Evolutionary conservation across 371 early-diverging fungal genomes (phyloP), one percentile per base, ranked within the genome.

Genomic region (Capillidium heterosporum): DNA sequence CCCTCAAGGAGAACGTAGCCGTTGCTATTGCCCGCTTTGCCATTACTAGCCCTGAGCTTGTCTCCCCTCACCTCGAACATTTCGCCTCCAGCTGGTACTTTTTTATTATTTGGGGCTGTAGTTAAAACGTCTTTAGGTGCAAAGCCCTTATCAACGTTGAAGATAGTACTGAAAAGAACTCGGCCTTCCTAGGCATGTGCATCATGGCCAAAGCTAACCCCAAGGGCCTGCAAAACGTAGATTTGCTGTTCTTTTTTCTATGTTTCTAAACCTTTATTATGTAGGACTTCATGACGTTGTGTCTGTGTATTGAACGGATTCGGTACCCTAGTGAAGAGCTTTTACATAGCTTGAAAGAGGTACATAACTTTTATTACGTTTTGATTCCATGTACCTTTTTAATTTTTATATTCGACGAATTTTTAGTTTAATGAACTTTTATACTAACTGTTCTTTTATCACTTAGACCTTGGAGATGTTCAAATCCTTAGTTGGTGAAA

Each of bases 21-120:
- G 91, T 96, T 60, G 87, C 94, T 23, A 77, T 93, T 48, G 95
- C 95, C 23, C 83, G 97, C 41, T 65, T 96, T 28, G 95, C 94
- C 17, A 63, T 81, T 19, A 85, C 85, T 1, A 81, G 77, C 65
- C 89, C 97, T n/a, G 68, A 70, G 23, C 52, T 78, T 23, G 83
- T 93, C 26, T 84, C 89, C 53, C 84, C 82, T 49, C 81, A 84
- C 56, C 73, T 89, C 29, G 80, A 79, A 56, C 61, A 67, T 21
- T 89, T 91, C 64, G 75, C 78, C 11, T 72, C 77, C 59, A 72
- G 76, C 41, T 89, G 88, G 88, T 72, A 65, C 59, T 61, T 61
- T 48, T 65, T 60, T 27, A 63, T 61, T 53, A 60, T 11, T 64
- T 55, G 40, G n/a, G 49, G 49, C 26, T 1, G 2, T 31, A 13